phyloP scores from a whole-genome alignment of 345 rosid genomes.

The Eucalyptus dawsonii region DNA sequence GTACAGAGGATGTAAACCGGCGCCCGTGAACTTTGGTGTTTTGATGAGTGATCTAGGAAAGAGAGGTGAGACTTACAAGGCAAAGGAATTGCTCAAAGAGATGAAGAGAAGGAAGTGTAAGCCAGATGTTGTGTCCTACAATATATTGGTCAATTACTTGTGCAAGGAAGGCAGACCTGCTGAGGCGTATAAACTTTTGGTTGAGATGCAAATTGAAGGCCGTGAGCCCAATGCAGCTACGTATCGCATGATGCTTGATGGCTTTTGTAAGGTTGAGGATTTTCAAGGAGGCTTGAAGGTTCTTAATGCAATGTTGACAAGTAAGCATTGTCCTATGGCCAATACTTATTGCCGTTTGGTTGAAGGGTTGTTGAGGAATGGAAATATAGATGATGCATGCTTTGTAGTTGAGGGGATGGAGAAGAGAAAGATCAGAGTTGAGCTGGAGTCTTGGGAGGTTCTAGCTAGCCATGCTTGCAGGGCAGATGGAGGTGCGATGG shows the following conservation, averaged over 20 bases:
- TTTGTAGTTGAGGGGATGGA: slow-evolving; percentile 68
- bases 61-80: slow-evolving; percentile 74
- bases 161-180: slow-evolving; percentile 42
- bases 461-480: slow-evolving; percentile 27
- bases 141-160: slow-evolving; percentile 62
- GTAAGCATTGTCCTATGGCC: slow-evolving; percentile 49
- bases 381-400: slow-evolving; percentile 46
- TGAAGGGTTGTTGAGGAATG: slow-evolving; percentile 40
- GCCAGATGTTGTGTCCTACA: slow-evolving; percentile 72
- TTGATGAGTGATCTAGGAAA: slow-evolving; percentile 76
- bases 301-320: slow-evolving; percentile 59
- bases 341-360: slow-evolving; percentile 39
- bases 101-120: slow-evolving; percentile 69
- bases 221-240: slow-evolving; percentile 84
- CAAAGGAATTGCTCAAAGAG: slow-evolving; percentile 44
- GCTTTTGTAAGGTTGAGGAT: slow-evolving; percentile 48
- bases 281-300: slow-evolving; percentile 63
- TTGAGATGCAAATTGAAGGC: slow-evolving; percentile 72
- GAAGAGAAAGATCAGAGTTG: slow-evolving; percentile 47
- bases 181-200: slow-evolving; percentile 53
- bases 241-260: slow-evolving; percentile 75
- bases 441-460: slow-evolving; percentile 38
- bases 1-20: slow-evolving; percentile 71
- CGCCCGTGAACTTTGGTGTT: slow-evolving; percentile 52
- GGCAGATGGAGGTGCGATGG: slow-evolving; percentile 7